Conservation (phyloP, 192 early-diverging fungal genomes). For the Thoreauomyces humboldtii region DNA sequence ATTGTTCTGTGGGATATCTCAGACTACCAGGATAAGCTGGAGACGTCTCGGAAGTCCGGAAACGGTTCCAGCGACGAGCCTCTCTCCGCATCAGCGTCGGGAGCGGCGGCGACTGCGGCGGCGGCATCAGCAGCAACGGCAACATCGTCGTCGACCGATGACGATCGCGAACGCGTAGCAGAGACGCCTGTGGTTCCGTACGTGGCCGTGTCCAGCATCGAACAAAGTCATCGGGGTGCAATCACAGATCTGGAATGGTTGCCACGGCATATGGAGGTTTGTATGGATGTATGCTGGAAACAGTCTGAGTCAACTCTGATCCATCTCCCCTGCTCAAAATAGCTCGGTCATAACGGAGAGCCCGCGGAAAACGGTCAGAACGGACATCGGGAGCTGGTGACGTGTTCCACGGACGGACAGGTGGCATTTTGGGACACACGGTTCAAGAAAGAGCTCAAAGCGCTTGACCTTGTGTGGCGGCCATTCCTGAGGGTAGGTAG, state of each 20-base stretch:
- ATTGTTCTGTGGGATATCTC: conserved; percentile 61
- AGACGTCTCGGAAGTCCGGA: conserved; percentile 41
- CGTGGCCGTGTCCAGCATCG: conserved; percentile 55
- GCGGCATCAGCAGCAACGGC: too few species aligned
- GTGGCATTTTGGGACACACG: conserved; percentile 60
- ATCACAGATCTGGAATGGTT: conserved; percentile 59
- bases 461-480: conserved; percentile 56
- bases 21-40: conserved; percentile 57
- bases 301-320: neutral
- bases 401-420: conserved; percentile 55
- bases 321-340: neutral
- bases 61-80: neutral
- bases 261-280: conserved; percentile 51
- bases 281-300: neutral
- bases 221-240: conserved; percentile 46
- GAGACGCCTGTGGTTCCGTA: conserved; percentile 42
- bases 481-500: conserved; percentile 52
- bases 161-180: conserved; percentile 25
- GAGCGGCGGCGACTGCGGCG: too few species aligned
- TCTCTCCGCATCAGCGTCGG: too few species aligned
- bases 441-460: conserved; percentile 54
- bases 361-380: conserved; percentile 43
- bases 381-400: conserved; percentile 54
- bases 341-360: conserved; percentile 46
- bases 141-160: conserved; percentile 7